Percentiles rank a stretch among this genome's conserved stretches.
These are phyloP conservation scores for Stagonosporopsis vannaccii DNA, from an alignment of 2,329 filamentous ascomycete genomes.

Conservation along the genomic window DNA sequence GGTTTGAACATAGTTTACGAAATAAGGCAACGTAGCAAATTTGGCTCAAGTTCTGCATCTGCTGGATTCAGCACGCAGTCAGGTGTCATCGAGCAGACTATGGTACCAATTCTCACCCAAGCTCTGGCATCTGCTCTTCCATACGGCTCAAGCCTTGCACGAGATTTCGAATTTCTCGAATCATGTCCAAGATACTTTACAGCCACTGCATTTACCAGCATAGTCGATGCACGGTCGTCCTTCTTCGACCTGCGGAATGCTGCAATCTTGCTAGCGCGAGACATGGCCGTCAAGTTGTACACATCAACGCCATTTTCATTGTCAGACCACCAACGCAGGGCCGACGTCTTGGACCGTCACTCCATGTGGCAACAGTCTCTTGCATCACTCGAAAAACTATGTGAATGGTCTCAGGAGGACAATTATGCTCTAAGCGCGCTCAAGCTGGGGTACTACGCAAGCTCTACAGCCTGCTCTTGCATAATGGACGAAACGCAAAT, in stretches of 20 bases:
- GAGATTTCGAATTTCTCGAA: conserved; percentile 5
- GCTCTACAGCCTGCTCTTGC: conserved; percentile 16
- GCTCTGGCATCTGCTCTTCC: conserved; percentile 22
- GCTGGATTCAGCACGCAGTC: background rate
- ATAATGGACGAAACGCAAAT: conserved; percentile 15
- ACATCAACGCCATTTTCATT: background rate
- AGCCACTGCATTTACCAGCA: conserved; percentile 6
- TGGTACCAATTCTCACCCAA: conserved; percentile 27
- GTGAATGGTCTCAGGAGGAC: conserved; percentile 3
- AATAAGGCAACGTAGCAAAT: background rate
- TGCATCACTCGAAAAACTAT: background rate
- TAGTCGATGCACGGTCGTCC: conserved; percentile 16
- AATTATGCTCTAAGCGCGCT: conserved; percentile 22
- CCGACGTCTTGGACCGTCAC: conserved; percentile 1
- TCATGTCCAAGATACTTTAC: conserved; percentile 6
- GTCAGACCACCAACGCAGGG: conserved; percentile 7
- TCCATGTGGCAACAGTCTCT: conserved; percentile 11
- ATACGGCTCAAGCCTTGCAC: conserved; percentile 17
- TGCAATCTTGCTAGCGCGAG: conserved; percentile 8
- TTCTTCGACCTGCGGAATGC: conserved; percentile 21
- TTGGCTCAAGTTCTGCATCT: background rate
- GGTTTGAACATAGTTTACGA: conserved; percentile 49
- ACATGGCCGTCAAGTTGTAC: conserved; percentile 11
- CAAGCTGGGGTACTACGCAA: conserved; percentile 22
- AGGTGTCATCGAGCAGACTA: conserved; percentile 18